phyloP scores from a whole-genome alignment of 1,284 basidiomycete genomes.

The Trametes versicolor region DNA sequence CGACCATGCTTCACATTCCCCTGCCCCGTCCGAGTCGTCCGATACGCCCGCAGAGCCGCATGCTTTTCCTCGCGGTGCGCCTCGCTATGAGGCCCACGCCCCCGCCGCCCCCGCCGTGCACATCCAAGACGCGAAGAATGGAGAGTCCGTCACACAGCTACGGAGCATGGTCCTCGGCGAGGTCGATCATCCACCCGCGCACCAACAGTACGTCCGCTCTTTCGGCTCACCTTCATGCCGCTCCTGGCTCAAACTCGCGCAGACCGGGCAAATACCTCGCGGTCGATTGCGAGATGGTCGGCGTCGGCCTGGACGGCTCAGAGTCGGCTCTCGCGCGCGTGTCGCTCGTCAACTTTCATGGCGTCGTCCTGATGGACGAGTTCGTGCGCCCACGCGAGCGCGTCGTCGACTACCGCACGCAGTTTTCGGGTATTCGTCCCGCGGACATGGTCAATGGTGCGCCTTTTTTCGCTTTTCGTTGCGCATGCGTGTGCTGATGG shows the following conservation, averaged over 20 bases:
- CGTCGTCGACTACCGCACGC: conserved; percentile 94
- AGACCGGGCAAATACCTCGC: conserved; percentile 86
- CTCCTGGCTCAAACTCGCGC: not conserved
- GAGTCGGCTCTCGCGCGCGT: conserved; percentile 92
- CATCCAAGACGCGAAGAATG: conserved; percentile 46
- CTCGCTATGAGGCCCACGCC: not conserved
- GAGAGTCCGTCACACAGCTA: conserved; percentile 57
- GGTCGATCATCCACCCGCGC: conserved; percentile 50
- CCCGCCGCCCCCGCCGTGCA: not conserved
- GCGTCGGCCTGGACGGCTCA: conserved; percentile 83
- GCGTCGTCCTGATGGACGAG: conserved; percentile 82
- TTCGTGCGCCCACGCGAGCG: conserved; percentile 90
- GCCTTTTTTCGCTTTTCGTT: conserved; percentile 24
- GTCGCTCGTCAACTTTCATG: conserved; percentile 92
- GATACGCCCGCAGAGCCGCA: not conserved
- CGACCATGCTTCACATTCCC: conserved; percentile 29
- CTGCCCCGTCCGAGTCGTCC: not conserved
- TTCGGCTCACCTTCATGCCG: conserved; percentile 11
- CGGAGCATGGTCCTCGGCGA: conserved; percentile 64
- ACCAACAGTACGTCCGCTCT: conserved; percentile 55
- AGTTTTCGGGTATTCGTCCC: conserved; percentile 88
- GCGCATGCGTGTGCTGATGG: not conserved
- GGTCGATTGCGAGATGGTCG: conserved; percentile 98
- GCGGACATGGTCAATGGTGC: conserved; percentile 78
- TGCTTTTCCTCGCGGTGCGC: not conserved